These are phyloP conservation scores for Fistulina hepatica DNA, from an alignment of 1,284 basidiomycete species.

Conservation along the genomic window DNA sequence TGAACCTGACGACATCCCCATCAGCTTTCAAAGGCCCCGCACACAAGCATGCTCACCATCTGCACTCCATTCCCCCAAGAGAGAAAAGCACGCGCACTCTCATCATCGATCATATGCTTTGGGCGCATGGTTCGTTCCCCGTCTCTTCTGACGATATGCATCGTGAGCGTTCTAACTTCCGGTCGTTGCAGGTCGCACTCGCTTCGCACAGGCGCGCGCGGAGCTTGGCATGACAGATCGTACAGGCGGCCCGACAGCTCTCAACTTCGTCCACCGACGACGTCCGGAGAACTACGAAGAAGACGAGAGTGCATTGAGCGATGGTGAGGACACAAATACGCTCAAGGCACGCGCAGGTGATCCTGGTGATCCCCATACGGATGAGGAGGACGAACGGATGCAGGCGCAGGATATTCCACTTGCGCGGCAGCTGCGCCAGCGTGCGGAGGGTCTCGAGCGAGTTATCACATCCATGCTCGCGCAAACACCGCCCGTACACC, in stretches of 20 bases:
- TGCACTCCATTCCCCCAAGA: slow-evolving; percentile 63
- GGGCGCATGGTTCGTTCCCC: slow-evolving; percentile 48
- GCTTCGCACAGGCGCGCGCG: slow-evolving; percentile 68
- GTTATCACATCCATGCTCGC: slow-evolving; percentile 69
- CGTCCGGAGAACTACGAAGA: slow-evolving; percentile 61
- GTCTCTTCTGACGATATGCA: slow-evolving; percentile 1
- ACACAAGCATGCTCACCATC: slow-evolving; percentile 62
- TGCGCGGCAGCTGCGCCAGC: slow-evolving; percentile 49
- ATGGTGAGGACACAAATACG: slow-evolving; percentile 44
- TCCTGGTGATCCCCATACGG: slow-evolving; percentile 38
- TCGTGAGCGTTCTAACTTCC: too few relatives aligned
- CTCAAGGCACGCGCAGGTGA: slow-evolving; percentile 44
- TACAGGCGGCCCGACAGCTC: slow-evolving; percentile 48
- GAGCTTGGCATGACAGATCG: slow-evolving; percentile 74
- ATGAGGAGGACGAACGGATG: slow-evolving; percentile 48
- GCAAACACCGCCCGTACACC: slow-evolving; percentile 43
- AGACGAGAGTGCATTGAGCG: slow-evolving; percentile 52
- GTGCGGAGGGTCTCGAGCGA: slow-evolving; percentile 70
- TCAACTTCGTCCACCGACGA: slow-evolving; percentile 44
- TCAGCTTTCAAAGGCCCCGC: slow-evolving; percentile 56
- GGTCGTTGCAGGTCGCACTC: slow-evolving; percentile 42
- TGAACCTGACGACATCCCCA: too few relatives aligned
- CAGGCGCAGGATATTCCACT: slow-evolving; percentile 48
- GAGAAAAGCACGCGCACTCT: slow-evolving; percentile 73
- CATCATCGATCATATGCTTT: slow-evolving; percentile 74